Evolutionary conservation across 139 green algal species (phyloP).

Genomic region (Pleodorina starrii): DNA sequence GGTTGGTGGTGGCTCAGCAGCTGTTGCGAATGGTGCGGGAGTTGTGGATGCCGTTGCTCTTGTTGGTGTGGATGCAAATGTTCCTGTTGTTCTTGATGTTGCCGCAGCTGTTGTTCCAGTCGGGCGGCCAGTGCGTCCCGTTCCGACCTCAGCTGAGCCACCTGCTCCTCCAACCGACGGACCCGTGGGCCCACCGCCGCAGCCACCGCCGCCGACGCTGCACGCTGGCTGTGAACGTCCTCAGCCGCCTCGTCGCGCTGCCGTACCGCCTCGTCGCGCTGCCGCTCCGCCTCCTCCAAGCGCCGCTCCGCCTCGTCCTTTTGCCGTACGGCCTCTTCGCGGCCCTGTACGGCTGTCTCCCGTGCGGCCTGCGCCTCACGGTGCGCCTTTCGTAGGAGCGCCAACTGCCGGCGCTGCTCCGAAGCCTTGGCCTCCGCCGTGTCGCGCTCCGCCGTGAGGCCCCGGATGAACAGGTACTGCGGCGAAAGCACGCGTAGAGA

Average conservation of each 20-base stretch:
- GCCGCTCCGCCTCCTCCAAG: neutral
- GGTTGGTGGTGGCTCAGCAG: no score
- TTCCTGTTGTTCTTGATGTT: neutral
- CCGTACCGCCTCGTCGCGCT: neutral
- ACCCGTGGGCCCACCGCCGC: conserved; percentile 28
- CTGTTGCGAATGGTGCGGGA: neutral
- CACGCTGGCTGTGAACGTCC: neutral
- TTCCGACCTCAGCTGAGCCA: conserved; percentile 34
- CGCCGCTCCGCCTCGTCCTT: neutral
- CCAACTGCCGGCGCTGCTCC: neutral
- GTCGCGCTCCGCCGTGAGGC: neutral
- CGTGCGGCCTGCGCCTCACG: conserved; percentile 1
- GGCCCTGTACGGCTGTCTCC: neutral
- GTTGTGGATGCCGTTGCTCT: neutral
- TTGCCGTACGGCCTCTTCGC: neutral
- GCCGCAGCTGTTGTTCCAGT: neutral
- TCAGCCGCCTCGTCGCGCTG: neutral
- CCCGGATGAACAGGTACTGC: conserved; percentile 16
- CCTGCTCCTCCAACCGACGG: conserved; percentile 39
- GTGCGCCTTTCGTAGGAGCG: neutral
- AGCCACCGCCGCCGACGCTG: neutral
- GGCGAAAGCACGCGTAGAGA: no score
- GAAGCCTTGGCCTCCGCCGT: neutral
- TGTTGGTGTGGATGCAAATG: neutral
- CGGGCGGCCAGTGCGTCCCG: conserved; percentile 17